A percentile compares a stretch with the other conserved stretches of the same genome.
Evolutionary conservation across 129 eudicot species (phyloP).

Genomic region (Tagetes patula): DNA sequence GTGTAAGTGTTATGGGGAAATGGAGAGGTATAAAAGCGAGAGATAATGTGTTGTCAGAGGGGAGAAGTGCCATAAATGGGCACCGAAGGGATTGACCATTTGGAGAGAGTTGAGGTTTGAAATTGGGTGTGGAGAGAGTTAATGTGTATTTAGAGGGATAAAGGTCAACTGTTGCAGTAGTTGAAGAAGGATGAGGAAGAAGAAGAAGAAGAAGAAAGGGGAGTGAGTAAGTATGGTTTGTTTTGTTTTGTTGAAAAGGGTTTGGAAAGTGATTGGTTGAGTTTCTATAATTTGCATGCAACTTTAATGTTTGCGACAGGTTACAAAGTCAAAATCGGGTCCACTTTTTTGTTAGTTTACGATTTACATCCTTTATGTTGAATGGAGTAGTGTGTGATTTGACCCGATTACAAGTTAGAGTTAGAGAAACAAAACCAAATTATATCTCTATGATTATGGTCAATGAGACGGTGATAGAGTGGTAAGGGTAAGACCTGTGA

Average conservation of each 20-base stretch:
- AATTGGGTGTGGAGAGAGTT: constrained; percentile 25
- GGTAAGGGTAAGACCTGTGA: too few species aligned
- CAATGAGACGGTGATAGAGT: too few species aligned
- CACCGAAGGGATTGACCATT: constrained; percentile 35
- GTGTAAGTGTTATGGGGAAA: constrained; percentile 37
- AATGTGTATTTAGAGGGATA: constrained; percentile 25
- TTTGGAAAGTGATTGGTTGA: constrained; percentile 58
- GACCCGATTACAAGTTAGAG: neutral
- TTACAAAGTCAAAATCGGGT: constrained; percentile 49
- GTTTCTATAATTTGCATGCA: constrained; percentile 38
- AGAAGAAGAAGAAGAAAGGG: constrained; percentile 23
- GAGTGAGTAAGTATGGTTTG: constrained; percentile 28
- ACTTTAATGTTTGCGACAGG: constrained; percentile 21
- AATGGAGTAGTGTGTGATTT: constrained; percentile 1
- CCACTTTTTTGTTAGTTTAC: constrained; percentile 27
- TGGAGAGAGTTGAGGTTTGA: constrained; percentile 16
- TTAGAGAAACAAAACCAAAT: too few species aligned
- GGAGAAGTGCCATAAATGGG: constrained; percentile 24
- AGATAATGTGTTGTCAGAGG: constrained; percentile 14
- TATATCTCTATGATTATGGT: too few species aligned
- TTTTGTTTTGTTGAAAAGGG: constrained; percentile 19
- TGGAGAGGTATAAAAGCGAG: constrained; percentile 29
- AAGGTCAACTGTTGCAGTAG: constrained; percentile 36
- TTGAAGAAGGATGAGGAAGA: constrained; percentile 8
- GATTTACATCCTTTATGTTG: neutral